A percentile compares a stretch with the other conserved stretches of the same genome.
phyloP scores from a whole-genome alignment of 2,329 filamentous ascomycete genomes.

The Trichoderma sp. region DNA sequence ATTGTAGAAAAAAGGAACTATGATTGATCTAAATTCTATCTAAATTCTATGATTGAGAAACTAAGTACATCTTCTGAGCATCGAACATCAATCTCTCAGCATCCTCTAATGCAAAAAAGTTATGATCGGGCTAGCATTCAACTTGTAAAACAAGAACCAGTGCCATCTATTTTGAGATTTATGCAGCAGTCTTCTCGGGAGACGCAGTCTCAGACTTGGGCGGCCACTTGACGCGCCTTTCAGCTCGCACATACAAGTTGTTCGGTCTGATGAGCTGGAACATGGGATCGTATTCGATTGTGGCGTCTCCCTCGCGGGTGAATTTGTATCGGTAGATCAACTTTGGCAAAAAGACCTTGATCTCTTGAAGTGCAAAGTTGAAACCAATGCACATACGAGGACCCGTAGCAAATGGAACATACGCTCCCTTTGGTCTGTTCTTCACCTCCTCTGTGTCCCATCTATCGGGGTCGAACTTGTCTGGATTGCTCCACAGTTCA shows the following conservation, averaged over 20 bases:
- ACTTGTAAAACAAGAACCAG: not conserved
- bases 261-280: slow-evolving; percentile 53
- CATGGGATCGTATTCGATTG: slow-evolving; percentile 57
- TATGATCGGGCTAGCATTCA: not conserved
- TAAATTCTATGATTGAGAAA: not conserved
- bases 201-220: slow-evolving; percentile 19
- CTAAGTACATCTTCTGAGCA: not conserved
- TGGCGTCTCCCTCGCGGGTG: slow-evolving; percentile 44
- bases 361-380: slow-evolving; percentile 60
- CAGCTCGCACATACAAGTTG: slow-evolving; percentile 40
- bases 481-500: slow-evolving; percentile 55
- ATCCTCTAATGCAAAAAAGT: not conserved
- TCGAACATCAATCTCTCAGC: not conserved
- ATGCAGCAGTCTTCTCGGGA: not conserved
- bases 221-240: slow-evolving; percentile 49
- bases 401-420: slow-evolving; percentile 58
- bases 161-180: not conserved
- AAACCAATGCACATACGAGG: slow-evolving; percentile 60
- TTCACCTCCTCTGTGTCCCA: slow-evolving; percentile 53
- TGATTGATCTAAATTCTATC: not conserved
- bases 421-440: slow-evolving; percentile 48
- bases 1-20: too few relatives aligned
- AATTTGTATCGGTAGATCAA: slow-evolving; percentile 59
- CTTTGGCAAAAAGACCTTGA: slow-evolving; percentile 57
- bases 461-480: slow-evolving; percentile 55